Base-by-base conservation (phyloP, 2,329 filamentous ascomycete species). In the Talaromyces atroroseus region DNA sequence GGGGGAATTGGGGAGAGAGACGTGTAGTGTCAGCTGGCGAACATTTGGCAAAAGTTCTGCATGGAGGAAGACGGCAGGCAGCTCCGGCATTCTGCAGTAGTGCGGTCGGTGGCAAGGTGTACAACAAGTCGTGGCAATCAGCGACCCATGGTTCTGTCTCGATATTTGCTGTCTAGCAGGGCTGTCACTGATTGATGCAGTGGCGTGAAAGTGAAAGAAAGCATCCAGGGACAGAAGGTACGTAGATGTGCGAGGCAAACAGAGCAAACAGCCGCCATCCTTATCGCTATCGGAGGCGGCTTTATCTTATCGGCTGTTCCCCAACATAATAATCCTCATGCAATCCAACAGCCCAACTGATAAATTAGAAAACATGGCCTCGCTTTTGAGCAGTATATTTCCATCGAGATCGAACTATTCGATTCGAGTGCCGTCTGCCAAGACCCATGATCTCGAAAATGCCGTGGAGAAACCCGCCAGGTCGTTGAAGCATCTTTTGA, bases 401-500 rank as follows among this genome's bases (percentile, higher is more conserved):
- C 49, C 29, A 10, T 56, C 40, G 10, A 32, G 38, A 44, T 56
- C 52, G 8, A 34, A 10, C 36, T 34, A 45, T 8, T 53, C 63
- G 3, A 68, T 78, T 59, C 68, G 78, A 47, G 63, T 96, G 6
- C 79, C 87, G 8, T 78, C 88, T 0, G 86, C 92, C 55, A 78
- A 88, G 61, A 79, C 90, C 57, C 85, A 95, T 73, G 83, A 88
- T 70, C 82, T 96, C 64, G 92, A 97, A 74, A 87, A 86, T 5
- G 80, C 85, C 49, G 81, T 85, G 8, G 90, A 95, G 68, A 92
- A 90, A 71, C 80, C 88, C 56, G 85, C 88, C 18, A 81, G 92
- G 59, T 89, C 89, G 20, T 79, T 99, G 60, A 96, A 95, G 76
- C 91, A 97, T 73, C 78, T 99, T 14, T 72, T 99, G 59, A 90